phyloP scores from a whole-genome alignment of 129 eudicot genomes.

The Logfia minima region DNA sequence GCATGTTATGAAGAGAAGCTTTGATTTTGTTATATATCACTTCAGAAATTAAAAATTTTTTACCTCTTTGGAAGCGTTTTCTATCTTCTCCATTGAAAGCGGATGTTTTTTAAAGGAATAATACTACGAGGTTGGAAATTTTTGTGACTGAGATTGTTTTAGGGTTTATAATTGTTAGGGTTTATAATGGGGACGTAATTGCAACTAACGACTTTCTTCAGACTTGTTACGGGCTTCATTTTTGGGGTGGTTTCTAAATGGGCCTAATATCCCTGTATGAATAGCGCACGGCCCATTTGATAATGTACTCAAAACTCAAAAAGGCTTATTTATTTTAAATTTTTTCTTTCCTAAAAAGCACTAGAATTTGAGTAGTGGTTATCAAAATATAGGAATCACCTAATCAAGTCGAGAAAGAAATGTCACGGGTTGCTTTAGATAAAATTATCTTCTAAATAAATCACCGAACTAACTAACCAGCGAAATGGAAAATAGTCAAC shows the following conservation, averaged over 20 bases:
- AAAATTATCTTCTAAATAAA: no score
- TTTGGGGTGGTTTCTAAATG: background rate
- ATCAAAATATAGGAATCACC: no score
- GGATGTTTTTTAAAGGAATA: background rate
- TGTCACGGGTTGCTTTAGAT: no score
- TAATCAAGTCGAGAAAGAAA: no score
- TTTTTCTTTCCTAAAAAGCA: background rate
- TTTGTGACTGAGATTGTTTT: background rate
- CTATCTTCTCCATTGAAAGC: slow-evolving; percentile 38
- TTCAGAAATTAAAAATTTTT: background rate
- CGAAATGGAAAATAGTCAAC: no score
- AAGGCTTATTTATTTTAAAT: no score
- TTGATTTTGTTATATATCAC: background rate
- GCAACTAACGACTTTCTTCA: background rate
- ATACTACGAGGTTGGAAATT: slow-evolving; percentile 5
- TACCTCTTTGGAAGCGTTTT: slow-evolving; percentile 36
- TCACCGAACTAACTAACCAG: no score
- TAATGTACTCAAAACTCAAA: background rate
- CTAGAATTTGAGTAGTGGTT: background rate
- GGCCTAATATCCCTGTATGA: background rate
- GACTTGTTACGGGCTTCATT: background rate
- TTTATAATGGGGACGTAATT: background rate
- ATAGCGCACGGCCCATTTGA: background rate
- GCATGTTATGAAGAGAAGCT: background rate
- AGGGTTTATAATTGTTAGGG: slow-evolving; percentile 27